Percentiles rank a stretch among this genome's conserved stretches.
Evolutionary conservation across 805 yeast genomes (phyloP).

Genomic region (Candida silvatica): DNA sequence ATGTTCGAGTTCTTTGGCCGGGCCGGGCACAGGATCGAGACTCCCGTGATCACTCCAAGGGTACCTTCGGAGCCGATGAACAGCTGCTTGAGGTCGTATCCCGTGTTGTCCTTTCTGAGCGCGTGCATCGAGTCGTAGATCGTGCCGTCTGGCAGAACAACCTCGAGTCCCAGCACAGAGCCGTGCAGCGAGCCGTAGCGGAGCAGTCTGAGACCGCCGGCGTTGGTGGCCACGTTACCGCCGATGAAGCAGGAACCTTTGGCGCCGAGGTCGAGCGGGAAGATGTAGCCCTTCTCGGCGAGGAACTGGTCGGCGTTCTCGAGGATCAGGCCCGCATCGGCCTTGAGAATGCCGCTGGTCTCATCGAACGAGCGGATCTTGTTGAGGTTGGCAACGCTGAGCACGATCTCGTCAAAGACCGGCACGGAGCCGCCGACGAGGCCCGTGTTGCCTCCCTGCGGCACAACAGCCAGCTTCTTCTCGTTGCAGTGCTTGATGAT

Average conservation of each 20-base stretch:
- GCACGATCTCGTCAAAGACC: conserved; percentile 79
- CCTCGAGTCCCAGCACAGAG: conserved; percentile 83
- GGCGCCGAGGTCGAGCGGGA: conserved; percentile 93
- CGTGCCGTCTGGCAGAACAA: conserved; percentile 85
- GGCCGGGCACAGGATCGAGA: conserved; percentile 82
- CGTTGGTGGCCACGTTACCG: conserved; percentile 92
- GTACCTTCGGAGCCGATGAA: conserved; percentile 95
- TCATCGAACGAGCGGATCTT: conserved; percentile 74
- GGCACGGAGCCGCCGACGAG: conserved; percentile 93
- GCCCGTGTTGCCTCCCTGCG: conserved; percentile 97
- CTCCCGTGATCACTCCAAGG: conserved; percentile 82
- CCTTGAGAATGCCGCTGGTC: conserved; percentile 76
- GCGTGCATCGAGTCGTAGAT: conserved; percentile 73
- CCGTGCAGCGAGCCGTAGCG: conserved; percentile 94
- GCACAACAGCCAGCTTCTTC: conserved; percentile 72
- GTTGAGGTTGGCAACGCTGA: conserved; percentile 65
- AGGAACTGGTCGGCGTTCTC: conserved; percentile 76
- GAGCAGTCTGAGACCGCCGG: conserved; percentile 85
- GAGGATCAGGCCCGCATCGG: conserved; percentile 85
- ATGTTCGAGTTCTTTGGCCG: conserved; percentile 82
- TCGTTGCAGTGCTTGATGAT: conserved; percentile 78
- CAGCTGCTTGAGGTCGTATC: conserved; percentile 85
- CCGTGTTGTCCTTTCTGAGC: conserved; percentile 90
- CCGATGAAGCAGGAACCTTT: conserved; percentile 96
- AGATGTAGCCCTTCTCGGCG: conserved; percentile 77